These are phyloP conservation scores for Oryza nivara DNA, from an alignment of 176 grass and related monocot species.

Conservation along the genomic window DNA sequence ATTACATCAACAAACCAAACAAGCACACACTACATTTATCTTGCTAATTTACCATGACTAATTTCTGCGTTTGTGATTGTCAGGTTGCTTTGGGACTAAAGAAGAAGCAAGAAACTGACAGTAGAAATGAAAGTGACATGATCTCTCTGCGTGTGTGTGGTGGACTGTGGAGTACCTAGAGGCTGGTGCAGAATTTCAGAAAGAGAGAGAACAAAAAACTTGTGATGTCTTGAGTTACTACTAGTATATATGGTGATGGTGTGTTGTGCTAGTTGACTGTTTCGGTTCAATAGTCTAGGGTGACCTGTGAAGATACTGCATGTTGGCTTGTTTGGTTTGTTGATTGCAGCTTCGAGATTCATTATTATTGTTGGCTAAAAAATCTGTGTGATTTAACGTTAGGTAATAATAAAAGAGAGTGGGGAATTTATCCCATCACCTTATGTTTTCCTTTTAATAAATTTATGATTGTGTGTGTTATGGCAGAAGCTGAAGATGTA, in stretches of 20 bases:
- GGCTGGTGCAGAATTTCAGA: neutral
- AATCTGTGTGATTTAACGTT: too few relatives aligned
- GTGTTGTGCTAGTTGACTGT: neutral
- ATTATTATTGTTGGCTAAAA: too few relatives aligned
- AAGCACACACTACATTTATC: too few relatives aligned
- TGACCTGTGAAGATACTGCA: neutral
- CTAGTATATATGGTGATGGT: neutral
- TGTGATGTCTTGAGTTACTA: neutral
- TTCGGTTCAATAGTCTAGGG: neutral
- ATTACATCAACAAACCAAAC: too few relatives aligned
- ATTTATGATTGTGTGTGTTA: too few relatives aligned
- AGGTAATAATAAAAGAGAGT: too few relatives aligned
- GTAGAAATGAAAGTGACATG: neutral
- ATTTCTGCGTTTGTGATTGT: neutral
- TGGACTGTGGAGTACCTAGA: neutral
- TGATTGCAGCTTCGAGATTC: neutral
- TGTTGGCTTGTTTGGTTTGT: neutral
- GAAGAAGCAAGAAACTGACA: constrained; percentile 32
- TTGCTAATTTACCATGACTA: too few relatives aligned
- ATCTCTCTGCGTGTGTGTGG: too few relatives aligned
- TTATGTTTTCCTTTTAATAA: too few relatives aligned
- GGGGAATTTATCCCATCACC: too few relatives aligned
- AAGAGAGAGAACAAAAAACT: neutral
- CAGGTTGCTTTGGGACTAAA: constrained; percentile 53
- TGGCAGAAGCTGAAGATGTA: too few relatives aligned